phyloP scores from a whole-genome alignment of 2,329 filamentous ascomycete species.

The Cyclaneusma minus region DNA sequence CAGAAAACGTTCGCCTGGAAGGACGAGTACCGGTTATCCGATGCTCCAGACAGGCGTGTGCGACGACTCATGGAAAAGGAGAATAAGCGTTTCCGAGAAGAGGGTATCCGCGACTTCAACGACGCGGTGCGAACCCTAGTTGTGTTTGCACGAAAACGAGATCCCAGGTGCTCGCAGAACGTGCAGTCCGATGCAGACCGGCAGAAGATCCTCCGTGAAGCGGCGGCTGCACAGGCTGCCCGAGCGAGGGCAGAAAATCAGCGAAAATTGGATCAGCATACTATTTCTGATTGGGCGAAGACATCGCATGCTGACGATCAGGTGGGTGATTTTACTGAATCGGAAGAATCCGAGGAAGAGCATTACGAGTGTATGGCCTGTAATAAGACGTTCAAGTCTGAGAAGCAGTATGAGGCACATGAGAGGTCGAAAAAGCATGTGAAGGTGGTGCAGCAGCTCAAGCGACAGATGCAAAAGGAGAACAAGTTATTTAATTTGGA shows the following conservation, averaged over 20 bases:
- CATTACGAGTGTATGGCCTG: conserved; percentile 65
- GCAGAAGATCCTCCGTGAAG: conserved; percentile 61
- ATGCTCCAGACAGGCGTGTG: conserved; percentile 73
- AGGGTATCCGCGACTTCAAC: conserved; percentile 77
- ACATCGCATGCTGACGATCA: conserved; percentile 36
- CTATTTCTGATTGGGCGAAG: conserved; percentile 63
- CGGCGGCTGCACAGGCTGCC: conserved; percentile 71
- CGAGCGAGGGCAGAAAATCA: conserved; percentile 68
- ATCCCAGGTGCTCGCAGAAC: conserved; percentile 70
- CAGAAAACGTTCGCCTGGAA: conserved; percentile 80
- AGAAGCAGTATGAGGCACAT: conserved; percentile 80
- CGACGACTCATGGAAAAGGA: conserved; percentile 89
- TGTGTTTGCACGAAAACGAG: conserved; percentile 77
- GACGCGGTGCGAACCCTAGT: conserved; percentile 79
- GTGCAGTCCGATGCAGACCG: conserved; percentile 66
- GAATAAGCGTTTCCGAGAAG: conserved; percentile 71
- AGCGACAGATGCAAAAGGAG: conserved; percentile 70
- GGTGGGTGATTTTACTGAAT: conserved; percentile 41
- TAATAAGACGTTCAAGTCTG: conserved; percentile 70
- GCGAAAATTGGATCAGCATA: conserved; percentile 48
- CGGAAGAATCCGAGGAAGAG: conserved; percentile 34
- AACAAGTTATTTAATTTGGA: conserved; percentile 43
- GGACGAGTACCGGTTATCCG: conserved; percentile 67
- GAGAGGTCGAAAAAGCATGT: conserved; percentile 94
- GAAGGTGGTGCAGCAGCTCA: conserved; percentile 70